Percentiles rank a stretch among this genome's conserved stretches.
Evolutionary conservation across 2,329 filamentous ascomycete genomes (phyloP).

Genomic region (Fusarium nanum): DNA sequence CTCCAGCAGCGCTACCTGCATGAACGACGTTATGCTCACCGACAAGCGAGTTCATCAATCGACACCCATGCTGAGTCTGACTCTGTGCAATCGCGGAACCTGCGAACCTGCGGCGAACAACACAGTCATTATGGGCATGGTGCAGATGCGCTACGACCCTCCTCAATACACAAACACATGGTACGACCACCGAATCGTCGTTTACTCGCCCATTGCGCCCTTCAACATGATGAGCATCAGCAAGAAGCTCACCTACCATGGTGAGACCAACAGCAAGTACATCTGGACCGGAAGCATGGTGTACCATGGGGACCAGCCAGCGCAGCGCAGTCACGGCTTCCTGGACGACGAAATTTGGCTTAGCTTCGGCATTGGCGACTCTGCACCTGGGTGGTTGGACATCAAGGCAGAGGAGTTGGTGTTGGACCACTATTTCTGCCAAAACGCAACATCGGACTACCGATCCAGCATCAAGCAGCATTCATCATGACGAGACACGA

Average conservation of each 20-base stretch:
- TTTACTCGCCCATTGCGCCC: slow-evolving; percentile 35
- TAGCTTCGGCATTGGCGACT: slow-evolving; percentile 42
- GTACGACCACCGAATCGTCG: slow-evolving; percentile 41
- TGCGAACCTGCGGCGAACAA: slow-evolving; percentile 38
- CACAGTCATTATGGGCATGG: slow-evolving; percentile 40
- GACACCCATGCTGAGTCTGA: slow-evolving; percentile 42
- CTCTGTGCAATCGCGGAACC: slow-evolving; percentile 35
- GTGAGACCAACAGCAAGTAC: slow-evolving; percentile 39
- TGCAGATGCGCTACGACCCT: slow-evolving; percentile 42
- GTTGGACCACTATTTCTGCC: slow-evolving; percentile 38
- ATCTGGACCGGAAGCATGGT: slow-evolving; percentile 44
- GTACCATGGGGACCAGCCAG: slow-evolving; percentile 27
- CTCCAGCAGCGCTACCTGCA: slow-evolving; percentile 29
- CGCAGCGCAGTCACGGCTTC: slow-evolving; percentile 32
- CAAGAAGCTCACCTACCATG: slow-evolving; percentile 42
- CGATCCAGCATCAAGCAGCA: slow-evolving; percentile 26
- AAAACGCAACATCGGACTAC: slow-evolving; percentile 24
- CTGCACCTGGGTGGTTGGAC: slow-evolving; percentile 39
- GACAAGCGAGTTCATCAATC: slow-evolving; percentile 39
- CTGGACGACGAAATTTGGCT: slow-evolving; percentile 40
- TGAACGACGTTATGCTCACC: slow-evolving; percentile 43
- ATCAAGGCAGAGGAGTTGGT: slow-evolving; percentile 38
- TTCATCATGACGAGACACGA: slow-evolving; percentile 34
- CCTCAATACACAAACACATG: slow-evolving; percentile 38
- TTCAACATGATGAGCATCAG: slow-evolving; percentile 41